phyloP scores from a whole-genome alignment of 2,329 filamentous ascomycete genomes.

The Hymenoscyphus linearis region DNA sequence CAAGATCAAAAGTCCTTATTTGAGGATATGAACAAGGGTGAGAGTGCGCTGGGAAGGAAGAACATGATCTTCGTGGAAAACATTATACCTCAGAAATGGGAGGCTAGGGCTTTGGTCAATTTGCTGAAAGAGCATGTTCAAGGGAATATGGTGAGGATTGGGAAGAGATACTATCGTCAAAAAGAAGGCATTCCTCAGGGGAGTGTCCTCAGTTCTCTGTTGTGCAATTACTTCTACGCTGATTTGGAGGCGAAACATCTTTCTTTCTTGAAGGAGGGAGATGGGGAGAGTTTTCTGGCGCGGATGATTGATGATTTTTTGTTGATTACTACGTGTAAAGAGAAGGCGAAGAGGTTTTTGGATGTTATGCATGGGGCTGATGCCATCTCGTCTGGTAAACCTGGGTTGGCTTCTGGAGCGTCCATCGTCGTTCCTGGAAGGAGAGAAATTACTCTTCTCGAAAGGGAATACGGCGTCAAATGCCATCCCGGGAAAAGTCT shows the following conservation, averaged over 20 bases:
- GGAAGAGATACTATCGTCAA: constrained; percentile 83
- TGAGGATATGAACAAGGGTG: constrained; percentile 22
- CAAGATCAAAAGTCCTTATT: constrained; percentile 29
- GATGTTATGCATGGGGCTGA: constrained; percentile 74
- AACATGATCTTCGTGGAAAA: constrained; percentile 74
- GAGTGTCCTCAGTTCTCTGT: constrained; percentile 75
- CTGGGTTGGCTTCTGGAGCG: no score
- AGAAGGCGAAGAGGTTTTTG: constrained; percentile 68
- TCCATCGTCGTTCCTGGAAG: no score
- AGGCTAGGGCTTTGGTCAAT: constrained; percentile 55
- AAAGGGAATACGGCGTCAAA: constrained; percentile 61
- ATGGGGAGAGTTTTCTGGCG: constrained; percentile 62
- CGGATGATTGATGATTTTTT: constrained; percentile 91
- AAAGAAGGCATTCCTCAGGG: constrained; percentile 89
- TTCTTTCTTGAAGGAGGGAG: constrained; percentile 53
- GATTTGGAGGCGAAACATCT: constrained; percentile 71
- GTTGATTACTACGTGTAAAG: constrained; percentile 67
- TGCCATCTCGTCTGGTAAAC: no score
- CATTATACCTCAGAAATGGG: constrained; percentile 51
- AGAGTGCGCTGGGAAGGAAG: constrained; percentile 38
- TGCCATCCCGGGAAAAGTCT: constrained; percentile 77
- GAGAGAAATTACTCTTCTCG: no score
- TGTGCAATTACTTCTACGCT: constrained; percentile 96
- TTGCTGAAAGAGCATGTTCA: constrained; percentile 76
- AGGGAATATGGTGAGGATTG: constrained; percentile 80